Conservation (phyloP, 2,329 filamentous ascomycete genomes). For the Ophiostoma sp. region DNA sequence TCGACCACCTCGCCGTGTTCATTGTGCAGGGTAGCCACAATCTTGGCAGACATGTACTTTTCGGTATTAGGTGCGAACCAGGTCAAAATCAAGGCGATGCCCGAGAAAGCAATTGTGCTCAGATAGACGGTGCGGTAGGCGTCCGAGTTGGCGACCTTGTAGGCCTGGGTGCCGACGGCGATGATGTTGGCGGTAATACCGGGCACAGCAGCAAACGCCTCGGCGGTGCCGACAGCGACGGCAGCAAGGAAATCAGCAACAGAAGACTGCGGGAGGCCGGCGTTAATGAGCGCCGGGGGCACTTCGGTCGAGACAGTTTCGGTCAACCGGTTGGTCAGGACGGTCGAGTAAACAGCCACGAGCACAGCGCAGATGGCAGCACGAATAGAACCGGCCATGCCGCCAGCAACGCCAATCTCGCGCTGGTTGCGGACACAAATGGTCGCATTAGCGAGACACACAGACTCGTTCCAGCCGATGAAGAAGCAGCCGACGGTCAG, state of each 20-base stretch:
- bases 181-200: constrained; percentile 39
- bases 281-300: constrained; percentile 37
- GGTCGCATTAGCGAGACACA: constrained; percentile 40
- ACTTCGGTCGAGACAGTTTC: constrained; percentile 37
- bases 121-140: constrained; percentile 42
- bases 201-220: constrained; percentile 35
- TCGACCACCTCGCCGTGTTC: not conserved
- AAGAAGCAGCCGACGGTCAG: constrained; percentile 38
- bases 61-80: constrained; percentile 16
- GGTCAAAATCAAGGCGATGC: constrained; percentile 35
- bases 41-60: constrained; percentile 15
- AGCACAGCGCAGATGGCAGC: constrained; percentile 40
- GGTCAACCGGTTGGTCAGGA: constrained; percentile 38
- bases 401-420: constrained; percentile 40
- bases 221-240: constrained; percentile 32
- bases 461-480: constrained; percentile 40
- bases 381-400: constrained; percentile 41
- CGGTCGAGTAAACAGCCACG: constrained; percentile 39
- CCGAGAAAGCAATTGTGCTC: constrained; percentile 41
- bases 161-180: constrained; percentile 36
- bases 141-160: constrained; percentile 39
- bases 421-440: constrained; percentile 39
- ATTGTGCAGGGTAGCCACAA: constrained; percentile 18
- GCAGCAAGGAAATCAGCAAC: constrained; percentile 40
- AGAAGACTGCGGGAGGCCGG: constrained; percentile 41